Percentiles rank a stretch among this genome's conserved stretches.
Conservation (phyloP, 1,284 basidiomycete species). For the Fistulinella cinereoalba region DNA sequence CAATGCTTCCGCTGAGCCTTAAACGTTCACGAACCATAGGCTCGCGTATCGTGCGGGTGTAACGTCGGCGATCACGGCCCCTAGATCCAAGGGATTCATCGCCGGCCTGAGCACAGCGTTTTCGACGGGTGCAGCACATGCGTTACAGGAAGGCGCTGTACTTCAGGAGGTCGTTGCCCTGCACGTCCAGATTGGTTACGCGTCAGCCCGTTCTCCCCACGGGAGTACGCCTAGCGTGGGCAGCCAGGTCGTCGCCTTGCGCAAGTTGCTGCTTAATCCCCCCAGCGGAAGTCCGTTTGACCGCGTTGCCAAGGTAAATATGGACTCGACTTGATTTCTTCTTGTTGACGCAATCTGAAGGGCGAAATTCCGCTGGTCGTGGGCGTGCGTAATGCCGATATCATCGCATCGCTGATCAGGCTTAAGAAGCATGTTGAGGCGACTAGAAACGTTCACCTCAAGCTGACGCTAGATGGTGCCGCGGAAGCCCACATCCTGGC, state of each 20-base stretch:
- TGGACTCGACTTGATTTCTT: conserved; percentile 1
- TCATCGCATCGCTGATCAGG: conserved; percentile 77
- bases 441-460: conserved; percentile 37
- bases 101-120: conserved; percentile 67
- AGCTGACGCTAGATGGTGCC: conserved; percentile 66
- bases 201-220: too few relatives aligned
- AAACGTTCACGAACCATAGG: too few relatives aligned
- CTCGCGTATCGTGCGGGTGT: conserved; percentile 66
- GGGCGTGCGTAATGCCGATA: conserved; percentile 60
- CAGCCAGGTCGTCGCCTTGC: conserved; percentile 63
- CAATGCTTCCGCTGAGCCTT: too few relatives aligned
- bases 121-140: conserved; percentile 59
- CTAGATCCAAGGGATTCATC: conserved; percentile 54
- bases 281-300: conserved; percentile 51
- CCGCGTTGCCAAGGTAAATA: conserved; percentile 40
- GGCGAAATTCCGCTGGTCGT: conserved; percentile 60
- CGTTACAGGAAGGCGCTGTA: conserved; percentile 65
- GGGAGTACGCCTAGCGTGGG: conserved; percentile 55
- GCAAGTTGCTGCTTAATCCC: conserved; percentile 55
- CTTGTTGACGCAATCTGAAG: conserved; percentile 21
- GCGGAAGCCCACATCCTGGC: conserved; percentile 78
- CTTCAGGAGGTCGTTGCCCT: conserved; percentile 68
- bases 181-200: conserved; percentile 66
- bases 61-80: conserved; percentile 63
- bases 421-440: conserved; percentile 74